phyloP scores from a whole-genome alignment of 164 flowering plant genomes.

The Magnolia changhungtana region DNA sequence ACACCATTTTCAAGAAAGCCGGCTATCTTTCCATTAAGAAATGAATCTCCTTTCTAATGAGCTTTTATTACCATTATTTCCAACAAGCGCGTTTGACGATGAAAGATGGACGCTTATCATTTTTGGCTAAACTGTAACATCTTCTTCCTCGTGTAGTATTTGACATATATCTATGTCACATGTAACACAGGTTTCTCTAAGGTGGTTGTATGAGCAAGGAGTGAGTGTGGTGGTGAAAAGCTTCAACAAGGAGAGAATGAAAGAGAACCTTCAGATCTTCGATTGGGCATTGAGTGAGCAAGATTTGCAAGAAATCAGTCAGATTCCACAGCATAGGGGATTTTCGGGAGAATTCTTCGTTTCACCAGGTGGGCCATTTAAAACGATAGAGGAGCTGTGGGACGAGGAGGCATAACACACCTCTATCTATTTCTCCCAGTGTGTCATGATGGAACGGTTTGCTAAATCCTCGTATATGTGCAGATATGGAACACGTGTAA shows the following conservation, averaged over 20 bases:
- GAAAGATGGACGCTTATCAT: no score
- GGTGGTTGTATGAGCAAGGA: constrained; percentile 32
- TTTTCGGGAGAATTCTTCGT: constrained; percentile 1
- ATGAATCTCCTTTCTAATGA: no score
- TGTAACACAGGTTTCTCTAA: constrained; percentile 18
- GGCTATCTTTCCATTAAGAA: no score
- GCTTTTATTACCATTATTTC: no score
- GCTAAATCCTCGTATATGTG: no score
- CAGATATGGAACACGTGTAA: no score
- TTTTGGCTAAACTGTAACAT: no score
- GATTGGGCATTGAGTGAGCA: constrained; percentile 27
- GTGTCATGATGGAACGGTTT: background rate
- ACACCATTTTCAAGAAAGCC: no score
- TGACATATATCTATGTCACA: background rate
- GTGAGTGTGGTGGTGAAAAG: constrained; percentile 27
- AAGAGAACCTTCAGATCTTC: constrained; percentile 26
- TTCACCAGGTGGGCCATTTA: constrained; percentile 18
- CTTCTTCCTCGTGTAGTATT: background rate
- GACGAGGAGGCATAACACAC: constrained; percentile 24
- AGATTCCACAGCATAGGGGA: constrained; percentile 19
- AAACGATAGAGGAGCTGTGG: constrained; percentile 27
- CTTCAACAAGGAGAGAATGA: constrained; percentile 25
- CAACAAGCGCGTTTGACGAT: no score
- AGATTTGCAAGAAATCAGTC: constrained; percentile 17
- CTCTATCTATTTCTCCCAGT: background rate